phyloP scores from a whole-genome alignment of 2,329 filamentous ascomycete species.

The Aspergillus uvarum region DNA sequence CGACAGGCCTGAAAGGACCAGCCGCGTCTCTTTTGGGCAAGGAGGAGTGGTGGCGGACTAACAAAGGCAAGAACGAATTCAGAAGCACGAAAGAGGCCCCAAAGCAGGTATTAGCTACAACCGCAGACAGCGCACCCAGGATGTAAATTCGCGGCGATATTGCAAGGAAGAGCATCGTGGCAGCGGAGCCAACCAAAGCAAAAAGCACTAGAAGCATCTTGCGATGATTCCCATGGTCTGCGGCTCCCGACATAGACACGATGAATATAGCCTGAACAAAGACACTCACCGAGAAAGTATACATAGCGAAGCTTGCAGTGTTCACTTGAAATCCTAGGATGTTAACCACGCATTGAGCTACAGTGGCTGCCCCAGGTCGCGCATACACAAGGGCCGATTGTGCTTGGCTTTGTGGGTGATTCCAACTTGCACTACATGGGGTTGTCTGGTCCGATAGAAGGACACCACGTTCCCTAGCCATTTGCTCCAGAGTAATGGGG shows the following conservation, averaged over 20 bases:
- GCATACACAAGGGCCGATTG: slow-evolving; percentile 19
- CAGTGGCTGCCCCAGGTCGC: slow-evolving; percentile 28
- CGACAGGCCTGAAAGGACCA: background rate
- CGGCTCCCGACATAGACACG: slow-evolving; percentile 92
- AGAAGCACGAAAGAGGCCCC: slow-evolving; percentile 92
- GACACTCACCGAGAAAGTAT: slow-evolving; percentile 93
- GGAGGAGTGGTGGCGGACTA: slow-evolving; percentile 79
- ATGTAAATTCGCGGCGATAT: slow-evolving; percentile 74
- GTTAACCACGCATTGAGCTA: slow-evolving; percentile 75
- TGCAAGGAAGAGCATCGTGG: slow-evolving; percentile 86
- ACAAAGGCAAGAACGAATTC: slow-evolving; percentile 89
- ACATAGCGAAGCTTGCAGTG: slow-evolving; percentile 96
- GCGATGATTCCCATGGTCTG: slow-evolving; percentile 88
- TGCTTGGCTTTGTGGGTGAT: slow-evolving; percentile 36
- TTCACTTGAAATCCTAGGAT: slow-evolving; percentile 85
- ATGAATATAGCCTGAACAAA: slow-evolving; percentile 85
- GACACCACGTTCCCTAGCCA: slow-evolving; percentile 88
- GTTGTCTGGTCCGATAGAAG: slow-evolving; percentile 73
- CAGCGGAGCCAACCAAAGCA: slow-evolving; percentile 74
- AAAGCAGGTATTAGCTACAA: slow-evolving; percentile 90
- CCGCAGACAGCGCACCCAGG: slow-evolving; percentile 77
- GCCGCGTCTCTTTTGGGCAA: slow-evolving; percentile 36
- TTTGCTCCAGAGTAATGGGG: slow-evolving; percentile 88
- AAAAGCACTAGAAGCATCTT: slow-evolving; percentile 87
- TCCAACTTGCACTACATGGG: slow-evolving; percentile 69